Percentiles rank a stretch among this genome's conserved stretches.
phyloP scores from a whole-genome alignment of 1,284 basidiomycete species.

The Papiliotrema terrestris region DNA sequence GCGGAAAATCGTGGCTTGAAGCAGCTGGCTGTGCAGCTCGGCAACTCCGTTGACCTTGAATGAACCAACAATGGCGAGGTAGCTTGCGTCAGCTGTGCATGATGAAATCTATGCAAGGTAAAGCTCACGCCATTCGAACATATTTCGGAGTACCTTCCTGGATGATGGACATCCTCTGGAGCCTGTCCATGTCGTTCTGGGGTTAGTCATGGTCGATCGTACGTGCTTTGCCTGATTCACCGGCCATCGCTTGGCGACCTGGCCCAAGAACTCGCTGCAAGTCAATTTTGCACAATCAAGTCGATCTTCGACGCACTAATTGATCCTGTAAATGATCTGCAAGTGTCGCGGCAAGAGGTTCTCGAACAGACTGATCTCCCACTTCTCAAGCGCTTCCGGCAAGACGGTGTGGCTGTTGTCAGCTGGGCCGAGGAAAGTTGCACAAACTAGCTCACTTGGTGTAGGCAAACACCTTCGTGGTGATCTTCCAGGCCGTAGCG shows the following conservation, averaged over 20 bases:
- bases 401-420: constrained; percentile 33
- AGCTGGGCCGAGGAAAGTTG: constrained; percentile 2
- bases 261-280: constrained; percentile 50
- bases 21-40: constrained; percentile 61
- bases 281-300: constrained; percentile 19
- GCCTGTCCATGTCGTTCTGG: constrained; percentile 67
- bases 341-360: constrained; percentile 65
- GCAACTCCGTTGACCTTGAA: constrained; percentile 89
- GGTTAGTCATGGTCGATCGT: constrained; percentile 35
- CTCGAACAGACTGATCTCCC: constrained; percentile 78
- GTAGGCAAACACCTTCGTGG: constrained; percentile 84
- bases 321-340: constrained; percentile 84
- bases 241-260: constrained; percentile 84
- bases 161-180: constrained; percentile 82
- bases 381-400: constrained; percentile 60
- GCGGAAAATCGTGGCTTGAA: constrained; percentile 70
- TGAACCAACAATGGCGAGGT: constrained; percentile 58
- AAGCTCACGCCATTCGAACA: constrained; percentile 72
- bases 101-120: neutral
- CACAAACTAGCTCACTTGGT: constrained; percentile 57
- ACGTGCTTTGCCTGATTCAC: constrained; percentile 61
- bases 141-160: constrained; percentile 82
- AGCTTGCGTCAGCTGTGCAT: constrained; percentile 3
- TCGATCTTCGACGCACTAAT: constrained; percentile 49
- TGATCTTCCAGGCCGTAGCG: constrained; percentile 78